phyloP scores from a whole-genome alignment of 805 yeast genomes.

The Spathaspora arborariae region DNA sequence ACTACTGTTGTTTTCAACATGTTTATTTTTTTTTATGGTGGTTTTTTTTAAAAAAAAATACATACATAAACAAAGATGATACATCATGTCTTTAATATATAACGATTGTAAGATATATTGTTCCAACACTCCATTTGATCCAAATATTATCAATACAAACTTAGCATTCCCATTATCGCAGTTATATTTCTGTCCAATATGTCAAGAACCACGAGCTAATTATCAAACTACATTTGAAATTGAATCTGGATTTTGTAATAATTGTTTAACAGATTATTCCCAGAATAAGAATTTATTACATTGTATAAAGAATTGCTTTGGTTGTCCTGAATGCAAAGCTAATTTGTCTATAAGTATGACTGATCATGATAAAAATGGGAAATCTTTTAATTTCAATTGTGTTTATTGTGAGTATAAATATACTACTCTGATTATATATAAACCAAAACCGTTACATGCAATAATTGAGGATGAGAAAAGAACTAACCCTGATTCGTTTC shows the following conservation, averaged over 20 bases:
- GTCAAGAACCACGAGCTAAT: slow-evolving; percentile 27
- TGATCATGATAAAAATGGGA: slow-evolving; percentile 15
- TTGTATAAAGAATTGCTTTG: slow-evolving; percentile 40
- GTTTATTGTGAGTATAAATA: slow-evolving; percentile 30
- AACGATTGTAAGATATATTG: slow-evolving; percentile 20
- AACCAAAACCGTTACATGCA: slow-evolving; percentile 36
- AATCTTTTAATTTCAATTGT: slow-evolving; percentile 39
- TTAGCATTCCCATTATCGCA: slow-evolving; percentile 17
- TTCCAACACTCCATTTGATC: slow-evolving; percentile 3
- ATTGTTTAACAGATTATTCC: slow-evolving; percentile 34
- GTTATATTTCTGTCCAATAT: slow-evolving; percentile 34
- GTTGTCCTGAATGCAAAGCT: slow-evolving; percentile 33
- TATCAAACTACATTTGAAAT: slow-evolving; percentile 22
- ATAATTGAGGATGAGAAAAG: slow-evolving; percentile 13
- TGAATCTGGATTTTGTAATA: slow-evolving; percentile 32
- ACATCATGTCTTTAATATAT: slow-evolving; percentile 21
- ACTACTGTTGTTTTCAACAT: not conserved
- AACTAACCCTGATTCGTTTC: slow-evolving; percentile 4
- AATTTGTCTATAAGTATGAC: slow-evolving; percentile 20
- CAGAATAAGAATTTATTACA: slow-evolving; percentile 13
- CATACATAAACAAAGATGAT: not conserved
- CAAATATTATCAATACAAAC: slow-evolving; percentile 4
- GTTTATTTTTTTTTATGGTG: not conserved
- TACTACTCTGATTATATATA: slow-evolving; percentile 31
- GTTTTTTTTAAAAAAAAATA: not conserved